phyloP scores from a whole-genome alignment of 2,329 filamentous ascomycete genomes.

The Thermothelomyces thermophilus region DNA sequence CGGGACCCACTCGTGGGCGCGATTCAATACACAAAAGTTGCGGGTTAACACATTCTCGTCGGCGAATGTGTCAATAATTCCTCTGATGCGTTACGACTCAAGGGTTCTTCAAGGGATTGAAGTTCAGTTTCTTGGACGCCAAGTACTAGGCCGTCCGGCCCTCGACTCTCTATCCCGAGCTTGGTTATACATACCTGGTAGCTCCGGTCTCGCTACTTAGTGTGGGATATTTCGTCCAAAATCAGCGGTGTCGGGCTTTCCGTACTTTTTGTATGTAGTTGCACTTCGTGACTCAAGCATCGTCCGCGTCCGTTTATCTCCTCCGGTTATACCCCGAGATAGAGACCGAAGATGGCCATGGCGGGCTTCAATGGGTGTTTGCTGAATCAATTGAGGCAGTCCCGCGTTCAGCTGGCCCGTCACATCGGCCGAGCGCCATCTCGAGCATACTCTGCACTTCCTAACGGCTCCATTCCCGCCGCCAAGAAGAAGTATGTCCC shows the following conservation, averaged over 20 bases:
- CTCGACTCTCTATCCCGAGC: not conserved
- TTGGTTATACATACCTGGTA: too few relatives aligned
- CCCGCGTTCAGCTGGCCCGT: conserved; percentile 20
- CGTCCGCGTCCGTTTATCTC: not conserved
- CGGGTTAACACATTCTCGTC: too few relatives aligned
- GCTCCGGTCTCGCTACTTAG: conserved; percentile 20
- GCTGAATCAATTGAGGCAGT: conserved; percentile 24
- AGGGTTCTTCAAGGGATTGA: too few relatives aligned
- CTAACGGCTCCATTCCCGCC: conserved; percentile 56
- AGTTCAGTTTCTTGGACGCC: too few relatives aligned
- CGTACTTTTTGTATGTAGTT: not conserved
- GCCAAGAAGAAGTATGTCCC: conserved; percentile 90
- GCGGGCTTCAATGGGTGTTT: conserved; percentile 19
- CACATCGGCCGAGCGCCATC: conserved; percentile 17
- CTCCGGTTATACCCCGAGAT: not conserved
- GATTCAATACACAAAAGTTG: too few relatives aligned
- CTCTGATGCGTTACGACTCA: too few relatives aligned
- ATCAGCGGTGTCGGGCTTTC: conserved; percentile 6
- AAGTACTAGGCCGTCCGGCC: not conserved
- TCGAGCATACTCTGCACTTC: conserved; percentile 54
- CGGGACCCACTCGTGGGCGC: too few relatives aligned
- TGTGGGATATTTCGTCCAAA: not conserved
- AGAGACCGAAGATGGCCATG: conserved; percentile 14
- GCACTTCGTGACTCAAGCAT: conserved; percentile 9
- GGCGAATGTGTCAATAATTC: too few relatives aligned